Base-by-base conservation (phyloP, 768 basidiomycete species). In the Rhizopogon vulgaris region DNA sequence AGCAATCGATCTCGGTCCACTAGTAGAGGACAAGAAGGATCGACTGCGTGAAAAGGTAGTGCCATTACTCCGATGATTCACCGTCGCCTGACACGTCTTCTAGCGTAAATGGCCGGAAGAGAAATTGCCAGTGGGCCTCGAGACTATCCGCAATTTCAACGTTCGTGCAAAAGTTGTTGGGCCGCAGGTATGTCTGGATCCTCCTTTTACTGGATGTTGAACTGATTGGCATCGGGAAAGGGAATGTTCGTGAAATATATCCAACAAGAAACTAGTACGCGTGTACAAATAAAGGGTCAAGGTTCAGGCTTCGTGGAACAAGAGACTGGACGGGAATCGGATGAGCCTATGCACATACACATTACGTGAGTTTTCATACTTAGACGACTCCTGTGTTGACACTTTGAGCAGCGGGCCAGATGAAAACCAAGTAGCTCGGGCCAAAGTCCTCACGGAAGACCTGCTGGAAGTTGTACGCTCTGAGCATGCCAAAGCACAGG, bases 181-280 rank as follows among this genome's bases (percentile, higher is more conserved):
- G 12, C 95, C 95, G 11, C 84, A 83, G 56, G 93, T 94, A 68
- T 53, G 82, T 75, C 10, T 14, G 1, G 27, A 36, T 14, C 12
- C 10, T 10, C 22, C 18, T 24, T n/a, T 5, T 9, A 1, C 10
- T 3, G 8, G 15, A 2, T 32, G 10, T 24, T 34, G 6, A 15
- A 34, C 11, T n/a, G 22, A 15, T 48, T 39, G 54, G 24, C 6
- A 30, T 34, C 24, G 4, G 36, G 9, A 47, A 66, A 91, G 89
- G 94, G 94, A 58, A 85, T 92, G 57, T 99, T 97, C 63, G 95
- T 99, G 58, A 99, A 99, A 71, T 94, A 94, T 65, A 98, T 98
- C 46, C 95, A 99, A 69, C 81, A 87, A 60, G 95, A 99, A 69
- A 99, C 95, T 0, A 85, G 86, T 27, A 95, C 94, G 6, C 81